Evolutionary conservation across 441 rosid genomes (phyloP).

Genomic region (Oxalis stricta): DNA sequence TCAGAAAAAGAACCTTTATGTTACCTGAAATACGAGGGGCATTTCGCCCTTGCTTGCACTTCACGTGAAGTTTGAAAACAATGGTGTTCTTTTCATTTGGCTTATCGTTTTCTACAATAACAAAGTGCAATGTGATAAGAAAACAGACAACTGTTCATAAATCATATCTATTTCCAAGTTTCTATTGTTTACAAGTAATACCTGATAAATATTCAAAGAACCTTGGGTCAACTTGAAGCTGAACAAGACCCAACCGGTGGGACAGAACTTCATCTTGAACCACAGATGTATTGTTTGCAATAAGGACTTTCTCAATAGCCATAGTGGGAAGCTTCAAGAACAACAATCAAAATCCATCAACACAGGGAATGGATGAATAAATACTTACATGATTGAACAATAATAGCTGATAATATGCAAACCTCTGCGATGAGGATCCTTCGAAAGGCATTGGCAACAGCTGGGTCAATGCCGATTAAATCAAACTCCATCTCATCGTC

Average conservation of each 20-base stretch:
- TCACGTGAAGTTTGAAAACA: slow-evolving; percentile 81
- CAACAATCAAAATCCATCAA: slow-evolving; percentile 1
- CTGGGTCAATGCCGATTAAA: slow-evolving; percentile 69
- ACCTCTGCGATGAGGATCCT: slow-evolving; percentile 92
- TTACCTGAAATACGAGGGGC: slow-evolving; percentile 54
- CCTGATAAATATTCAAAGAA: slow-evolving; percentile 82
- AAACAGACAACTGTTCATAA: too few relatives aligned
- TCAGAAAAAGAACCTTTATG: not conserved
- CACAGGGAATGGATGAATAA: not conserved
- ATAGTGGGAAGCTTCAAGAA: slow-evolving; percentile 65
- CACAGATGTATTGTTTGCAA: slow-evolving; percentile 81
- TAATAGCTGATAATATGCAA: slow-evolving; percentile 8
- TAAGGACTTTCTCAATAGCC: slow-evolving; percentile 87
- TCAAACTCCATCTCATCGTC: slow-evolving; percentile 71
- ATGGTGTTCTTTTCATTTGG: slow-evolving; percentile 89
- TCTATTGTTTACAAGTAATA: too few relatives aligned
- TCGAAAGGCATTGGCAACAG: slow-evolving; percentile 81
- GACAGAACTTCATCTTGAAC: slow-evolving; percentile 92
- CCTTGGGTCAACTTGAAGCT: slow-evolving; percentile 71
- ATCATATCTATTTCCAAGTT: too few relatives aligned
- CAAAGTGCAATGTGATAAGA: slow-evolving; percentile 5
- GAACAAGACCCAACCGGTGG: slow-evolving; percentile 87
- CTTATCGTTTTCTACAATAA: slow-evolving; percentile 55
- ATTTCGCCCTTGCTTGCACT: slow-evolving; percentile 29
- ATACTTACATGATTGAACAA: too few relatives aligned